phyloP scores from a whole-genome alignment of 805 yeast species.

The Metschnikowia borealis region DNA sequence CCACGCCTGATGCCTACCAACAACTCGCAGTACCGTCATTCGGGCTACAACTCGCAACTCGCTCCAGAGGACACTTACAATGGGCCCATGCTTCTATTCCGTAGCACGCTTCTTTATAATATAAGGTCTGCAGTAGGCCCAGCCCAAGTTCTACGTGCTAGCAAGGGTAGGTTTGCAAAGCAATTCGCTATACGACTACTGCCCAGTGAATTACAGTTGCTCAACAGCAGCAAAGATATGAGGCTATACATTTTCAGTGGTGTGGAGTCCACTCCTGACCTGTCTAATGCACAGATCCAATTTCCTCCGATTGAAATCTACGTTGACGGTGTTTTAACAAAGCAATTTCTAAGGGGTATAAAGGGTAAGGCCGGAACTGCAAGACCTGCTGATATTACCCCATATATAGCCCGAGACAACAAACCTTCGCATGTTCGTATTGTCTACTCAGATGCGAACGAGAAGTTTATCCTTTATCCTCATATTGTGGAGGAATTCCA shows the following conservation, averaged over 20 bases:
- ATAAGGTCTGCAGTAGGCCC: slow-evolving; percentile 45
- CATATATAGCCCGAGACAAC: slow-evolving; percentile 27
- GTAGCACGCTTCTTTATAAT: slow-evolving; percentile 52
- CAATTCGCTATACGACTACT: slow-evolving; percentile 37
- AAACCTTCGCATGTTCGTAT: slow-evolving; percentile 40
- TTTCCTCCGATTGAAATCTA: slow-evolving; percentile 76
- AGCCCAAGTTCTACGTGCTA: slow-evolving; percentile 42
- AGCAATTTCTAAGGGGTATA: slow-evolving; percentile 51
- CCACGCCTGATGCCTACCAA: not conserved
- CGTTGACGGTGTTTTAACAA: slow-evolving; percentile 52
- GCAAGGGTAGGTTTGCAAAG: slow-evolving; percentile 43
- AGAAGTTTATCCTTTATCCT: slow-evolving; percentile 48
- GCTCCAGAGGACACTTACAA: slow-evolving; percentile 9
- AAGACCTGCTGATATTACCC: slow-evolving; percentile 75
- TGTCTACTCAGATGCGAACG: slow-evolving; percentile 55
- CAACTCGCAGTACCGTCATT: not conserved
- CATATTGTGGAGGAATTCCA: slow-evolving; percentile 50
- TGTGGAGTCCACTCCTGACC: slow-evolving; percentile 26
- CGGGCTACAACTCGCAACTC: not conserved
- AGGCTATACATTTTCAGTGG: slow-evolving; percentile 57
- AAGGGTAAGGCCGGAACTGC: slow-evolving; percentile 77
- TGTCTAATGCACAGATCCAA: slow-evolving; percentile 35
- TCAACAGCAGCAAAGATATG: slow-evolving; percentile 20
- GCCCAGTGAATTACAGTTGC: slow-evolving; percentile 36
- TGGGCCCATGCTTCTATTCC: slow-evolving; percentile 45